A percentile compares a stretch with the other conserved stretches of the same genome.
These are phyloP conservation scores for Histomonas meleagridis DNA, from an alignment of 208 protist species.

Conservation along the genomic window DNA sequence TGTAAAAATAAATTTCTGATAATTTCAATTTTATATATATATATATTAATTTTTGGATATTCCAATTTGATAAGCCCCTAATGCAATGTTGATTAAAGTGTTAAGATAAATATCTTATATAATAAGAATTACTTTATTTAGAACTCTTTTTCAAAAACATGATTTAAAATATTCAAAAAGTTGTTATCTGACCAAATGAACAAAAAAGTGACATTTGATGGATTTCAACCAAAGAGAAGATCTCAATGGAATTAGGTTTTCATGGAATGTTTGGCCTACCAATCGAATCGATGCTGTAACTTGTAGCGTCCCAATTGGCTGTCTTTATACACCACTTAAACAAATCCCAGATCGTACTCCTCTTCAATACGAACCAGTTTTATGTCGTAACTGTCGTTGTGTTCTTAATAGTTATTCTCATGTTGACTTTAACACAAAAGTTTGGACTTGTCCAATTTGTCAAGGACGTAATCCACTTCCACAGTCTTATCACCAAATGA, in stretches of 20 bases:
- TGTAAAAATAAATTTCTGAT: too few species aligned
- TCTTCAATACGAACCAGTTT: background rate
- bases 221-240: conserved; percentile 55
- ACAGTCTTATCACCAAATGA: conserved; percentile 73
- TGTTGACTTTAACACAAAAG: conserved; percentile 57
- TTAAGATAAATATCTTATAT: too few species aligned
- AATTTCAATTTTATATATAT: too few species aligned
- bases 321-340: conserved; percentile 83
- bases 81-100: too few species aligned
- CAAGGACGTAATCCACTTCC: conserved; percentile 74
- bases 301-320: conserved; percentile 80
- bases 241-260: conserved; percentile 70
- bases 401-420: conserved; percentile 29
- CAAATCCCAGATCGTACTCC: conserved; percentile 33
- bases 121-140: too few species aligned
- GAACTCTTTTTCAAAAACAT: too few species aligned
- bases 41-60: too few species aligned
- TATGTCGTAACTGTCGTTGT: background rate
- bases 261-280: conserved; percentile 79
- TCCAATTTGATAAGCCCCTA: too few species aligned
- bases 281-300: conserved; percentile 75
- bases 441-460: conserved; percentile 84
- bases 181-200: too few species aligned
- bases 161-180: too few species aligned
- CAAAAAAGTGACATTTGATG: background rate